These are phyloP conservation scores for Yamadazyma triangularis DNA, from an alignment of 1,139 yeast species.

Conservation along the genomic window DNA sequence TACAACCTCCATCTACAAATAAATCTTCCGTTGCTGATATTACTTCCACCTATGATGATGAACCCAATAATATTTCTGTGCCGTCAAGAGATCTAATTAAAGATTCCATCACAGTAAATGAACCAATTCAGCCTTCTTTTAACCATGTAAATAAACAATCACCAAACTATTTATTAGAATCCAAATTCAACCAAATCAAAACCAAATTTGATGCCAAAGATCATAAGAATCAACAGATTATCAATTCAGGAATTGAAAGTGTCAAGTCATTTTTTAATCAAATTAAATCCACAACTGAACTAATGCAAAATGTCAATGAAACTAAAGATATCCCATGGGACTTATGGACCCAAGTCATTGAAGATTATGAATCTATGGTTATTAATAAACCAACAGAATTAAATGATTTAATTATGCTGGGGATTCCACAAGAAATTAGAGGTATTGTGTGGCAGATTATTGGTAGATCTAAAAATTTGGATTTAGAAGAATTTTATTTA, in stretches of 20 bases:
- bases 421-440: constrained; percentile 80
- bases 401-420: constrained; percentile 65
- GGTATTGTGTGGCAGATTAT: constrained; percentile 92
- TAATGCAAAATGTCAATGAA: constrained; percentile 24
- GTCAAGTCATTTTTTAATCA: constrained; percentile 32
- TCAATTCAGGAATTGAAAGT: constrained; percentile 55
- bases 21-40: background rate
- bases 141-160: constrained; percentile 9
- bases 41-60: constrained; percentile 1
- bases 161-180: constrained; percentile 32
- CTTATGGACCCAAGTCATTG: constrained; percentile 57
- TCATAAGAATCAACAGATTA: constrained; percentile 39
- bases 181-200: constrained; percentile 29
- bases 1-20: background rate
- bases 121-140: constrained; percentile 12
- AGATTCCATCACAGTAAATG: constrained; percentile 25
- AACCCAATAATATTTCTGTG: constrained; percentile 4
- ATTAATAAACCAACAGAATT: constrained; percentile 42
- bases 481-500: constrained; percentile 65
- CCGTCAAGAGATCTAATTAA: constrained; percentile 27
- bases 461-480: constrained; percentile 70
- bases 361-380: constrained; percentile 3
- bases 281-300: constrained; percentile 49
- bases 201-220: constrained; percentile 27
- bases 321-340: constrained; percentile 67